These are phyloP conservation scores for Hibiscus trionum DNA, from an alignment of 345 rosid genomes.

Conservation along the genomic window DNA sequence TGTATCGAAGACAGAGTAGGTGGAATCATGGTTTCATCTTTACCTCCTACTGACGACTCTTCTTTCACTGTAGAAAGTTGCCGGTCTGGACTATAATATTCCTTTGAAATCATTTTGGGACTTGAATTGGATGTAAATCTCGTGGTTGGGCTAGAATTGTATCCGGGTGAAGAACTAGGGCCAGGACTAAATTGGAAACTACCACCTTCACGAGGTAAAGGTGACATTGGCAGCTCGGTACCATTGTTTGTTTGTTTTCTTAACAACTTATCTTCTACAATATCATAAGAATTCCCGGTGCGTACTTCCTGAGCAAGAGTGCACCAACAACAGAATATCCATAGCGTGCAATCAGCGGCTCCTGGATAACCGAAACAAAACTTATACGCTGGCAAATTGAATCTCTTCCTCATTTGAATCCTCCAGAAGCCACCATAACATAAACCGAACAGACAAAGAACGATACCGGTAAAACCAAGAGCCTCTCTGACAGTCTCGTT, in stretches of 20 bases:
- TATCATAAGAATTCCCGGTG: conserved; percentile 63
- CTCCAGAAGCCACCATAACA: conserved; percentile 98
- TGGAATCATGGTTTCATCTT: conserved; percentile 49
- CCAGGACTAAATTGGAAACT: conserved; percentile 22
- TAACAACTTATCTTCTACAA: conserved; percentile 53
- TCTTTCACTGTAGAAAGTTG: conserved; percentile 39
- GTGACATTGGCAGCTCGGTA: conserved; percentile 25
- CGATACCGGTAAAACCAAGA: conserved; percentile 54
- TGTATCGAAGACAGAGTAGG: conserved; percentile 52
- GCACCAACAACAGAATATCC: conserved; percentile 94
- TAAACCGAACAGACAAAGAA: conserved; percentile 75
- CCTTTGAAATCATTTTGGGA: conserved; percentile 40
- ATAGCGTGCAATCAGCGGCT: conserved; percentile 57
- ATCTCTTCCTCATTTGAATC: conserved; percentile 84
- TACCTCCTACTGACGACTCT: conserved; percentile 28
- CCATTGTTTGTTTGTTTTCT: conserved; percentile 18
- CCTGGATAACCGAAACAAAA: conserved; percentile 59
- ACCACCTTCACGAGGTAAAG: conserved; percentile 47
- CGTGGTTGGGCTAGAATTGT: conserved; percentile 26
- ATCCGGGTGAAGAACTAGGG: conserved; percentile 28
- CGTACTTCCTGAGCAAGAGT: conserved; percentile 89
- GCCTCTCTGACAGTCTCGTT: conserved; percentile 54
- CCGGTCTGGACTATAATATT: conserved; percentile 31
- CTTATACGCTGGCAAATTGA: conserved; percentile 59
- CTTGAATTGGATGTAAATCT: conserved; percentile 25